phyloP scores from a whole-genome alignment of 2,329 filamentous ascomycete species.

The Ophiostoma australiae region DNA sequence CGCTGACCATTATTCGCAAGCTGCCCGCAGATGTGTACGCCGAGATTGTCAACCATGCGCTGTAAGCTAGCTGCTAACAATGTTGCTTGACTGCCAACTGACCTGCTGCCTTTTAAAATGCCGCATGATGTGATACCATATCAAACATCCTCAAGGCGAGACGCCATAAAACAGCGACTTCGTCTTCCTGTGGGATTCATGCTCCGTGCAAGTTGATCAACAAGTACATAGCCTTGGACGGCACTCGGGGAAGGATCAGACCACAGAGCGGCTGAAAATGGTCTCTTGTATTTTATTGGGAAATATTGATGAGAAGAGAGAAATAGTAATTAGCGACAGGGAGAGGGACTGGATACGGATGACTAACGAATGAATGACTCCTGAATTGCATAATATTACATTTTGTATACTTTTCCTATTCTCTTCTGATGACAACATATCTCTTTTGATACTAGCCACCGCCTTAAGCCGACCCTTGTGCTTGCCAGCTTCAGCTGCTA shows the following conservation, averaged over 20 bases:
- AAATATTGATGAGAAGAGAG: neutral
- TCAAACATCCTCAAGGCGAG: neutral
- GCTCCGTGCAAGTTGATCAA: neutral
- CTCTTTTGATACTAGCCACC: neutral
- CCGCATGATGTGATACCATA: neutral
- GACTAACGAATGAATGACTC: conserved; percentile 14
- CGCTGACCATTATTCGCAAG: conserved; percentile 80
- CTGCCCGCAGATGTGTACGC: conserved; percentile 87
- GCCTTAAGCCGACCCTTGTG: neutral
- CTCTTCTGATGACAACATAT: neutral
- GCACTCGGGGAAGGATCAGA: neutral
- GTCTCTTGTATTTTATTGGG: neutral
- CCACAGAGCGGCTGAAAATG: neutral
- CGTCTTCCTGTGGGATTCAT: neutral
- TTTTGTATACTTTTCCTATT: neutral
- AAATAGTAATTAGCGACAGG: neutral
- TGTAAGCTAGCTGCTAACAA: conserved; percentile 42
- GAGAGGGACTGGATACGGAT: neutral
- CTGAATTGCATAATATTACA: conserved; percentile 12
- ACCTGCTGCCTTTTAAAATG: too few relatives aligned
- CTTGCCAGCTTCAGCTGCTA: neutral
- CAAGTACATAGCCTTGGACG: neutral
- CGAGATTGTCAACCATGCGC: conserved; percentile 83
- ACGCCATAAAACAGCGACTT: neutral
- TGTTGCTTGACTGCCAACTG: neutral